These are phyloP conservation scores for Blepharisma stoltei DNA, from an alignment of 73 alveolate species.

Conservation along the genomic window DNA sequence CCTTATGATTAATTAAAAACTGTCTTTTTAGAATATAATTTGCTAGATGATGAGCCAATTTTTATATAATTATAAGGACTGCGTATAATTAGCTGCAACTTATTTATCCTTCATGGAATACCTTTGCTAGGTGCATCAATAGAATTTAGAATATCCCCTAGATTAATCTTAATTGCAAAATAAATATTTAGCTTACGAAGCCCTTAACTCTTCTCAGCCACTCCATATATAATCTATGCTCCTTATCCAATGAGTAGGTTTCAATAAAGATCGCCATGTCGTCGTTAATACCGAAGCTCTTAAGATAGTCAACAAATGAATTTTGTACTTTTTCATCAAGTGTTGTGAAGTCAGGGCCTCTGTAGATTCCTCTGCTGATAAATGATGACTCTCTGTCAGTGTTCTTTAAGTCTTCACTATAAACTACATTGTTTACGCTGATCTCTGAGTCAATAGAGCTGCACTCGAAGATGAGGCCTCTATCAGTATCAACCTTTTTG, in stretches of 20 bases:
- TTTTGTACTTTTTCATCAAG: conserved; percentile 70
- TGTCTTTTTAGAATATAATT: too few relatives aligned
- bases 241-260: conserved; percentile 75
- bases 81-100: too few relatives aligned
- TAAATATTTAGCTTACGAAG: conserved; percentile 35
- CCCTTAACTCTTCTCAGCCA: conserved; percentile 68
- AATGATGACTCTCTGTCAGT: conserved; percentile 50
- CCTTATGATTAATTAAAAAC: too few relatives aligned
- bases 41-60: too few relatives aligned
- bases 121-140: too few relatives aligned
- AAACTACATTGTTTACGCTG: conserved; percentile 33
- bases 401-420: conserved; percentile 30
- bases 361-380: conserved; percentile 38
- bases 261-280: conserved; percentile 83
- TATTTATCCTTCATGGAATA: too few relatives aligned
- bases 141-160: neutral
- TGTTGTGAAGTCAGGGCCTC: conserved; percentile 85
- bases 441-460: conserved; percentile 63
- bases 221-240: conserved; percentile 78
- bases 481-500: conserved; percentile 29
- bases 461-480: conserved; percentile 62
- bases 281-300: conserved; percentile 75
- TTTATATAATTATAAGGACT: too few relatives aligned
- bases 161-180: neutral
- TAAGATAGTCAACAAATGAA: conserved; percentile 64